Evolutionary conservation across 306 rosid genomes (phyloP), one percentile per base, ranked within the genome.

Genomic region (Vigna mungo): DNA sequence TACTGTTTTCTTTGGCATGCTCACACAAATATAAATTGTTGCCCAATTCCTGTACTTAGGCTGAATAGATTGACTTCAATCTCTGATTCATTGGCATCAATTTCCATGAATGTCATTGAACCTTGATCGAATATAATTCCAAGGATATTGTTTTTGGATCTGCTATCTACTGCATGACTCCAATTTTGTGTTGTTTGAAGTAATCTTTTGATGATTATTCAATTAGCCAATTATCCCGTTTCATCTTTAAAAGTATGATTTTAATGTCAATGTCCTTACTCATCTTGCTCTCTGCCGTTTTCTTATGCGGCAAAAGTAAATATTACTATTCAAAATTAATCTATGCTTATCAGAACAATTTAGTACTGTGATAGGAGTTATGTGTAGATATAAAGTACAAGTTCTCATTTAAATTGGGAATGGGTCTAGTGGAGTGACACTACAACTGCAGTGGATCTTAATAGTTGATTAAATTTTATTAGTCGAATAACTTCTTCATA

Each of bases 31-130:
- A 65, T 60, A 34, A 71, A 64, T 64, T 49, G 46, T 36, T 16
- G 41, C 47, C 78, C 49, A 37, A 77, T 34, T 72, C 76, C 75
- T 44, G 9, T 77, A 34, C 58, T 64, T 47, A 77, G 71, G 51
- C 3, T 71, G 74, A 53, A 63, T 54, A 63, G 39, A 16, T 3
- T 52, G 27, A 30, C 52, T 7, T 65, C 47, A 65, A 23, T 23
- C 20, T 52, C 7, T 53, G 32, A 17, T 16, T 32, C 75, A 41
- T 51, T 52, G 39, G 15, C 41, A 44, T 68, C 39, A 37, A 37
- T 18, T 17, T 78, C 32, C 82, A 16, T 47, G 71, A 78, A 10
- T 71, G 43, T 37, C 47, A 14, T 52, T 56, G 69, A 68, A 30
- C 46, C 12, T 65, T 39, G 46, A n/a, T 34, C 41, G 52, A 16